A percentile compares a stretch with the other conserved stretches of the same genome.
phyloP scores from a whole-genome alignment of 306 rosid genomes.

The Castanopsis chinensis region DNA sequence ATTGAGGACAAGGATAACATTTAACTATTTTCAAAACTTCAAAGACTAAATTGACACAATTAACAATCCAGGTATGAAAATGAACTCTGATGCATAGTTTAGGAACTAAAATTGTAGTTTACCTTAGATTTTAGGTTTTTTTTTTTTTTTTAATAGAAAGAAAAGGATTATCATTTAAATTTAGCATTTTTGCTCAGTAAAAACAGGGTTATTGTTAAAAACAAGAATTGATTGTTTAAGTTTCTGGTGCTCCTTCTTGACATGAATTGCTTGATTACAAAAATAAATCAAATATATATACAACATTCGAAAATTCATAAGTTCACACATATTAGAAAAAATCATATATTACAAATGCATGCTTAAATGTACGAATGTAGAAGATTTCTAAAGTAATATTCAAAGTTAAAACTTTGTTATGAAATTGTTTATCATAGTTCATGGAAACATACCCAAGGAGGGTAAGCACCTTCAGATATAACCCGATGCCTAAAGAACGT shows the following conservation, averaged over 20 bases:
- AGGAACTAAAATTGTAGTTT: too few relatives aligned
- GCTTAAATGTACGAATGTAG: background rate
- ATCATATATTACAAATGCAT: background rate
- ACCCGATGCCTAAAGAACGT: constrained; percentile 33
- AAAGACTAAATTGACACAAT: too few relatives aligned
- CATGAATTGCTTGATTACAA: background rate
- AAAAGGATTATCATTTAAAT: background rate
- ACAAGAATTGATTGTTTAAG: background rate
- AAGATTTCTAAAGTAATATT: background rate
- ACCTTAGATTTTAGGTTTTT: too few relatives aligned
- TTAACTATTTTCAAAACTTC: too few relatives aligned
- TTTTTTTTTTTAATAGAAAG: too few relatives aligned
- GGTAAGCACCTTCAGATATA: constrained; percentile 53
- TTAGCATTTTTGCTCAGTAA: background rate
- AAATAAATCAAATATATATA: background rate
- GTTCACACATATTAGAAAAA: background rate
- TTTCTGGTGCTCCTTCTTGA: background rate
- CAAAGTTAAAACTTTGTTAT: background rate
- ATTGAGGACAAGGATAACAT: too few relatives aligned
- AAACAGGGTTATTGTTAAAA: background rate
- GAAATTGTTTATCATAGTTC: background rate
- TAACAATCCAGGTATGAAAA: too few relatives aligned
- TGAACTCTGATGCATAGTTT: too few relatives aligned
- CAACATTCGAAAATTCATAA: background rate
- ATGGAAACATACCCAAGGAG: constrained; percentile 75